phyloP scores from a whole-genome alignment of 2,329 filamentous ascomycete genomes.

The Graphiopsis chlorocephala region DNA sequence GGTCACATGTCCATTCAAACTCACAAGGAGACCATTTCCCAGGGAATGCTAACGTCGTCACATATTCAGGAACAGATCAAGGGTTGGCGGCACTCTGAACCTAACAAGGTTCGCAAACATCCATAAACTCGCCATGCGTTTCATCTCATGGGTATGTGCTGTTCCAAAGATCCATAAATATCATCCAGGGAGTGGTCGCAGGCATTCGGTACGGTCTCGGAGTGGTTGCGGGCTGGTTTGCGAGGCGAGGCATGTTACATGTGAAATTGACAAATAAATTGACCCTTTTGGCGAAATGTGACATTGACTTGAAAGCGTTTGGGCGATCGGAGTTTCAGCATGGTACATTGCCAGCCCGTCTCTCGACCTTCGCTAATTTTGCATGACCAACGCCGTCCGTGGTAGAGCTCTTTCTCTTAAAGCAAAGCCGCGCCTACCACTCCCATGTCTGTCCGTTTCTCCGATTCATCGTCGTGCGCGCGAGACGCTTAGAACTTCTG shows the following conservation, averaged over 20 bases:
- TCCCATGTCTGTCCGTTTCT: constrained; percentile 17
- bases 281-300: constrained; percentile 15
- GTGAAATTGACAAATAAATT: constrained; percentile 1
- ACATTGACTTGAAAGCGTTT: constrained; percentile 17
- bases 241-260: constrained; percentile 1
- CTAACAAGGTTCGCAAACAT: background rate
- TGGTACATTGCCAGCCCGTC: constrained; percentile 17
- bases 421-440: constrained; percentile 17
- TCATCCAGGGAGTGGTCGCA: constrained; percentile 2
- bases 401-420: constrained; percentile 16
- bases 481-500: constrained; percentile 77
- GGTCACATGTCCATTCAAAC: background rate
- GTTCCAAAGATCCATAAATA: background rate
- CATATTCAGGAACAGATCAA: background rate
- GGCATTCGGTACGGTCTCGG: constrained; percentile 2
- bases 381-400: constrained; percentile 17
- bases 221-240: background rate
- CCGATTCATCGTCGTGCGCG: constrained; percentile 15
- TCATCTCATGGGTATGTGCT: background rate
- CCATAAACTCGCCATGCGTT: background rate
- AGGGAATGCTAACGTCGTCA: background rate
- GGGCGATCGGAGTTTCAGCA: constrained; percentile 12
- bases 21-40: background rate
- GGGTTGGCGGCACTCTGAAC: background rate
- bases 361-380: constrained; percentile 18